Base-by-base conservation (phyloP, 176 grass and related monocot species). In the Typha latifolia region DNA sequence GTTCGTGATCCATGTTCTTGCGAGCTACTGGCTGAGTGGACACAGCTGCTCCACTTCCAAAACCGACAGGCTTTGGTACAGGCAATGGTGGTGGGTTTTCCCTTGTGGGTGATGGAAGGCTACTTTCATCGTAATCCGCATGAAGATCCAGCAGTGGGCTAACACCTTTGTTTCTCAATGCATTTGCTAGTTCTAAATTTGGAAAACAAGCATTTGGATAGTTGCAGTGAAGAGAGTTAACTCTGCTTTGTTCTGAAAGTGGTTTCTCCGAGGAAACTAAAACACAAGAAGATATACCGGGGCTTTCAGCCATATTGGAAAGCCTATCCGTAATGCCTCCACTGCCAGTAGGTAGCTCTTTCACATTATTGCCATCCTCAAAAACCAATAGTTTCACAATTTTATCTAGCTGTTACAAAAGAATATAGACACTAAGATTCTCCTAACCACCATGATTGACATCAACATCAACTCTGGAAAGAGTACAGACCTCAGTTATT, bases 121-220 rank as follows among this genome's bases (percentile, higher is more conserved):
- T 99, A 68, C 81, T 89, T 81, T 90, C 94, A 47, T 90, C 89
- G 76, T 99, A 93, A 77, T 90, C 94, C 47, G 86, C 86, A 79
- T 99, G 94, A 79, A 93, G 89, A 79, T 99, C 86, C 73, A 99
- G 72, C 77, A 93, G 71, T 48, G 86, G 94, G 55, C 88, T 89
- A 79, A 89, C 66, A 15, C 69, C 61, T 75, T 67, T 81, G 71
- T 81, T 87, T 69, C 68, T 87, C 12, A 66, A 70, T 18, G 32
- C 27, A 5, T 51, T 49, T 6, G 81, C 72, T 65, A 87, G 53
- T 64, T 90, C 79, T 67, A 87, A 66, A 69, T 77, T 87, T 14
- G 70, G 68, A 63, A 99, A 65, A 32, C 63, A 66, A 64, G 64
- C 20, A 51, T 21, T 59, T 59, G 53, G 53, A 19, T 9, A 16